Evolutionary conservation across 345 rosid genomes (phyloP), one percentile per base, ranked within the genome.

Genomic region (Lenwebbia sp.): DNA sequence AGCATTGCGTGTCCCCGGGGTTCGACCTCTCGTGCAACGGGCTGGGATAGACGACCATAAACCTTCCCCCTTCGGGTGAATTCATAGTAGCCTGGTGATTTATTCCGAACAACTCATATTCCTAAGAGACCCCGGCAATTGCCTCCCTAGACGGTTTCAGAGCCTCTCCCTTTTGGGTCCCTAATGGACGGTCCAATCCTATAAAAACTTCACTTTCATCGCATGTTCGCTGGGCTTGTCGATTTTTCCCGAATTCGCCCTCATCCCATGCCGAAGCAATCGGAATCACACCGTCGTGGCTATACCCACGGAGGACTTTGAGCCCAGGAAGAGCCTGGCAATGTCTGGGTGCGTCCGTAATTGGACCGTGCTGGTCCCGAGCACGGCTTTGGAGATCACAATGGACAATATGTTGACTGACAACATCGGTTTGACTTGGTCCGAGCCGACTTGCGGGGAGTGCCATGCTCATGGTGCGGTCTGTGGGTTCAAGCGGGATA

Each of bases 211-310:
- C 88, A 84, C 86, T 26, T 82, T 56, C 84, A 28, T 60, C 11
- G 5, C 84, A 12, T 87, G 54, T 57, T 6, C 37, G 17, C 19
- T 25, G 47, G 53, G 57, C 53, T 28, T 22, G 60, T 13, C 83
- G 2, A 30, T 19, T 17, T 41, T 22, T 26, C 26, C 4, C 1
- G 10, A 19, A 33, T 8, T 65, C 23, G 28, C 6, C 41, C 75
- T 37, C 6, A 37, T 91, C 30, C 12, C 26, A 9, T 92, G 92
- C 83, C 90, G 89, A 81, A 83, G 90, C 13, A 37, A 83, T 17
- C 44, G 23, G 5, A 81, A 88, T 51, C 84, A 86, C 55, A 86
- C 88, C 0, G 60, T 89, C 2, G 47, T 85, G 4, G 88, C 88
- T 10, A 7, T 85, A 22, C 83, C 84, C 8, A 54, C 33, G 0